Evolutionary conservation across 495 filamentous ascomycete genomes (phyloP).

Genomic region (Neurospora sp.): DNA sequence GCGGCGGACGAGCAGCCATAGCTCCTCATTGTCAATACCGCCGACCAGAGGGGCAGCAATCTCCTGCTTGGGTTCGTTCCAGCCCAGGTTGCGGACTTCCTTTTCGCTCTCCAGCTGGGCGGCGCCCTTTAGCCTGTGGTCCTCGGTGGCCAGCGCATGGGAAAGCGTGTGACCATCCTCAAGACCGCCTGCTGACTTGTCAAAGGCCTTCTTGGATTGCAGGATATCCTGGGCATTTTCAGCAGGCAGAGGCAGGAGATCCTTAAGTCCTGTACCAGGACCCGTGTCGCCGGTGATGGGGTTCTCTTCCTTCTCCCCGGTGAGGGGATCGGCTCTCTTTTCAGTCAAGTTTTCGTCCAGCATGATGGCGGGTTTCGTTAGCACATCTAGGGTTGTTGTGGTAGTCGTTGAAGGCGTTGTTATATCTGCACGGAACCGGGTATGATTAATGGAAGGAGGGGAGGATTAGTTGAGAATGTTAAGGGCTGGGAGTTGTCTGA

Average conservation of each 20-base stretch:
- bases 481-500: not conserved
- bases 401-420: not conserved
- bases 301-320: not conserved
- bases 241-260: conserved; percentile 27
- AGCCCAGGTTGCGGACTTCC: conserved; percentile 61
- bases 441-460: not conserved
- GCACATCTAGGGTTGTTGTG: not conserved
- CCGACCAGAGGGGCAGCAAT: conserved; percentile 56
- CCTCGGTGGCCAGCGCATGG: conserved; percentile 24
- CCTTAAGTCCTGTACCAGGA: conserved; percentile 14
- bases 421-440: not conserved
- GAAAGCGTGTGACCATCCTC: conserved; percentile 26
- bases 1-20: conserved; percentile 70
- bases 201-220: conserved; percentile 14
- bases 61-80: conserved; percentile 51
- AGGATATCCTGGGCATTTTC: conserved; percentile 18
- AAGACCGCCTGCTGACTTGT: conserved; percentile 6
- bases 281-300: conserved; percentile 12
- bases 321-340: not conserved
- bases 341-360: not conserved
- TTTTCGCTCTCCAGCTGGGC: conserved; percentile 24
- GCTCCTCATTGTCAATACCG: conserved; percentile 69
- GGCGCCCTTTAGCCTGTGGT: conserved; percentile 23
- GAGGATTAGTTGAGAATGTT: not conserved
- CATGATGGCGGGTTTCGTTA: not conserved